These are phyloP conservation scores for Lavandula angustifolia DNA, from an alignment of 257 asterid species.

Conservation along the genomic window DNA sequence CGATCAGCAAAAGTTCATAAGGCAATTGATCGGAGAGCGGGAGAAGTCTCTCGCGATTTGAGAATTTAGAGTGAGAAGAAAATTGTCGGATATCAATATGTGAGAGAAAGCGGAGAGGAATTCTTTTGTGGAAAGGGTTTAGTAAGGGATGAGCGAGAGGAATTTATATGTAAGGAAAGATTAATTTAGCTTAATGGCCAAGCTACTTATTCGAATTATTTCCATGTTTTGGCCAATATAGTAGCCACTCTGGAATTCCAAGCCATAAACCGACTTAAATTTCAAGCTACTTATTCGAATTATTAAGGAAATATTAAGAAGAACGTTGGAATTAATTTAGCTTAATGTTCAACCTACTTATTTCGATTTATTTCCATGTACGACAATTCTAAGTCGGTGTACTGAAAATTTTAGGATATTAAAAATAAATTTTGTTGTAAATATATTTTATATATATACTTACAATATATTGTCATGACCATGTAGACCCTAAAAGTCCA, in stretches of 20 bases:
- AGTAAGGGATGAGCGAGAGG: constrained; percentile 24
- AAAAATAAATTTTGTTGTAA: no score
- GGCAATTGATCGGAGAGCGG: constrained; percentile 42
- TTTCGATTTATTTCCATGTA: no score
- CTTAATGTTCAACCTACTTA: no score
- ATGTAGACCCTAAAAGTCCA: no score
- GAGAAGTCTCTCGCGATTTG: constrained; percentile 38
- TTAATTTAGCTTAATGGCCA: constrained; percentile 35
- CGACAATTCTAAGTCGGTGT: no score
- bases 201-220: constrained; percentile 32
- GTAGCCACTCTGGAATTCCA: neutral
- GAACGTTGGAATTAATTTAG: no score
- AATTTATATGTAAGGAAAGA: no score
- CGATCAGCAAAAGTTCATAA: constrained; percentile 50
- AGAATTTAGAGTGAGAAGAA: constrained; percentile 14
- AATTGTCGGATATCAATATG: constrained; percentile 15
- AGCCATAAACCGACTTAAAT: no score
- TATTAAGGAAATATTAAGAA: no score
- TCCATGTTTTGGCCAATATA: neutral
- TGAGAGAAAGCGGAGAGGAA: constrained; percentile 7
- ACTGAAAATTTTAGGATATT: no score
- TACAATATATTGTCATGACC: no score
- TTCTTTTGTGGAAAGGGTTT: constrained; percentile 32
- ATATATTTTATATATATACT: no score
- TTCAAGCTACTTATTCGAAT: neutral